phyloP scores from a whole-genome alignment of 2,329 filamentous ascomycete genomes.

The Curvularia sp. region DNA sequence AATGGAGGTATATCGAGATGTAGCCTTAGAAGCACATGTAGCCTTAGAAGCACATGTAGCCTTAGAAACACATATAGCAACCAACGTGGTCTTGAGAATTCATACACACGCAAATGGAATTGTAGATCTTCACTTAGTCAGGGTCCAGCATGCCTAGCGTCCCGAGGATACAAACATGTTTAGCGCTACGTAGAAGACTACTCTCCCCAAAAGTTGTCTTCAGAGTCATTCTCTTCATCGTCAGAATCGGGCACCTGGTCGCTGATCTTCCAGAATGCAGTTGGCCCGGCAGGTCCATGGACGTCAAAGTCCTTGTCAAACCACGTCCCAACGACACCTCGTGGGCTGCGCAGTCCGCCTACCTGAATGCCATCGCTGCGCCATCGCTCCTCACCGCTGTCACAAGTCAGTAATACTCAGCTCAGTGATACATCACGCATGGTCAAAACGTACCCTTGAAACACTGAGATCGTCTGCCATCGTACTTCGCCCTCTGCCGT shows the following conservation, averaged over 20 bases:
- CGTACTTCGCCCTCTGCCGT: slow-evolving; percentile 75
- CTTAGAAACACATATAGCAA: background rate
- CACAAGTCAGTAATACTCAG: slow-evolving; percentile 33
- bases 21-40: background rate
- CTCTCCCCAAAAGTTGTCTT: background rate
- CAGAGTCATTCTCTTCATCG: slow-evolving; percentile 18
- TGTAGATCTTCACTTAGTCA: no score
- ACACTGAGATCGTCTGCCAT: slow-evolving; percentile 75
- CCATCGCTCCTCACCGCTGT: slow-evolving; percentile 73
- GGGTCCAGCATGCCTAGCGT: background rate
- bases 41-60: background rate
- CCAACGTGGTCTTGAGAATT: background rate
- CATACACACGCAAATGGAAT: background rate
- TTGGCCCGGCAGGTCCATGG: slow-evolving; percentile 75
- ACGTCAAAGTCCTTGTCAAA: slow-evolving; percentile 75
- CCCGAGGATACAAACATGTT: background rate
- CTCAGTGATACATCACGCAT: background rate
- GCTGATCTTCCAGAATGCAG: slow-evolving; percentile 78
- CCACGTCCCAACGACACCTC: slow-evolving; percentile 78
- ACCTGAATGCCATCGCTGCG: slow-evolving; percentile 78
- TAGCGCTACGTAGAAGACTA: background rate
- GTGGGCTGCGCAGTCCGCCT: slow-evolving; percentile 68
- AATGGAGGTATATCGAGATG: slow-evolving; percentile 36
- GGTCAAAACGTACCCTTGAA: slow-evolving; percentile 54
- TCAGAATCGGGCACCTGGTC: slow-evolving; percentile 48